Evolutionary conservation across 169 alveolate species (phyloP), one percentile per base, ranked within the genome.

Genomic region (Babesia ovis): DNA sequence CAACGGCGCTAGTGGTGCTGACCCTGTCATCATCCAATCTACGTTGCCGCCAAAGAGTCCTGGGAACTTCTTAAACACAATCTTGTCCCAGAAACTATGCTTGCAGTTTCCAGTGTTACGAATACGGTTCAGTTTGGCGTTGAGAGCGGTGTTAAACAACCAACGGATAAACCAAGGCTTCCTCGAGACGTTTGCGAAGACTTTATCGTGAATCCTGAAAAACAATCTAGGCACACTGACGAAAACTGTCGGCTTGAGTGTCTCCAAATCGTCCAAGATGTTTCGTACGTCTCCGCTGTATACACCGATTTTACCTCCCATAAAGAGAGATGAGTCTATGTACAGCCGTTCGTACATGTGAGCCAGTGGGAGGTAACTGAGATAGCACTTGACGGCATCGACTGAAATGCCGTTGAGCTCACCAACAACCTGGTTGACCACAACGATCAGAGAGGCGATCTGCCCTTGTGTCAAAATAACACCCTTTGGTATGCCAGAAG

Each of bases 401-500:
- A 29, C 58, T 18, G 59, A 34, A 9, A 58, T 27, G 4, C 60
- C 57, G 16, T 46, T 27, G 1, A 42, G 45, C 84, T 42, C 23
- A 68, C 90, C 20, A 1, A 67, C 48, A 4, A 29, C 22, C 42
- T 69, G 34, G 53, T 61, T 62, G 43, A 79, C 83, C 14, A 79
- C 74, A 29, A 53, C 68, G 16, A 70, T 41, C 29, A 62, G 62
- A 1, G 87, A 62, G 14, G 83, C 79, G 31, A 76, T 70, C 53
- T 87, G 89, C 11, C 69, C 68, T 56, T 88, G 97, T 4, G 98
- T 86, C 68, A 96, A 76, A 80, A 97, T 90, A 35, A 94, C 99
- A 35, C 99, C 99, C 85, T 98, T 98, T 11, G 99, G 99, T 35
- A 79, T 72, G 45, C 99, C 99, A 23, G 99, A 96, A 4, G 99